Percentiles rank a stretch among this genome's conserved stretches.
Conservation (phyloP, 192 early-diverging fungal species). For the Coemansia sp. region DNA sequence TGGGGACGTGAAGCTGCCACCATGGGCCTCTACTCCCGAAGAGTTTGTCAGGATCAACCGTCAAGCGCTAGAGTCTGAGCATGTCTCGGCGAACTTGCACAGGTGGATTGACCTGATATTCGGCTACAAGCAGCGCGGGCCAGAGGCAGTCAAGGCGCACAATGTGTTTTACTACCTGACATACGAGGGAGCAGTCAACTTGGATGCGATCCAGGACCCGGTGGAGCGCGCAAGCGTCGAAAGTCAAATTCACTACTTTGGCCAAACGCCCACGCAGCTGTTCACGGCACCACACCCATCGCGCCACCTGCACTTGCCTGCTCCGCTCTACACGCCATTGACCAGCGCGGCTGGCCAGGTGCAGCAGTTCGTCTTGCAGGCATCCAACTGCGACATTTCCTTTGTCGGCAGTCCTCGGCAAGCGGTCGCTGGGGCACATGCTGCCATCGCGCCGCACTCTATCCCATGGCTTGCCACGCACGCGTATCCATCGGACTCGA, state of each 20-base stretch:
- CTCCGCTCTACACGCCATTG: constrained; percentile 23
- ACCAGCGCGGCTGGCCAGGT: constrained; percentile 27
- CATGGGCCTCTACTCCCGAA: constrained; percentile 80
- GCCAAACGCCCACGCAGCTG: constrained; percentile 91
- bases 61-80: constrained; percentile 77
- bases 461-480: constrained; percentile 14
- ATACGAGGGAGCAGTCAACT: constrained; percentile 94
- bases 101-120: constrained; percentile 97
- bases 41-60: constrained; percentile 87
- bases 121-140: constrained; percentile 94
- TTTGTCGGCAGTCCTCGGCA: constrained; percentile 30
- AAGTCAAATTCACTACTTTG: constrained; percentile 97
- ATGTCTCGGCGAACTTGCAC: constrained; percentile 86
- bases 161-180: constrained; percentile 98
- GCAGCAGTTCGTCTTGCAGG: constrained; percentile 45
- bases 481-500: not conserved
- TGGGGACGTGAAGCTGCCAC: constrained; percentile 76
- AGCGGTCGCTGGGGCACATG: not conserved
- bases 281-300: constrained; percentile 85
- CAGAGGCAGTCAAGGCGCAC: constrained; percentile 78
- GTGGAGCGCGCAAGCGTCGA: constrained; percentile 88
- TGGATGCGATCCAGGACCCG: constrained; percentile 87
- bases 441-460: not conserved
- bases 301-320: constrained; percentile 16
- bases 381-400: constrained; percentile 19